phyloP scores from a whole-genome alignment of 1,284 basidiomycete genomes.

The Sanghuangporus baumii region DNA sequence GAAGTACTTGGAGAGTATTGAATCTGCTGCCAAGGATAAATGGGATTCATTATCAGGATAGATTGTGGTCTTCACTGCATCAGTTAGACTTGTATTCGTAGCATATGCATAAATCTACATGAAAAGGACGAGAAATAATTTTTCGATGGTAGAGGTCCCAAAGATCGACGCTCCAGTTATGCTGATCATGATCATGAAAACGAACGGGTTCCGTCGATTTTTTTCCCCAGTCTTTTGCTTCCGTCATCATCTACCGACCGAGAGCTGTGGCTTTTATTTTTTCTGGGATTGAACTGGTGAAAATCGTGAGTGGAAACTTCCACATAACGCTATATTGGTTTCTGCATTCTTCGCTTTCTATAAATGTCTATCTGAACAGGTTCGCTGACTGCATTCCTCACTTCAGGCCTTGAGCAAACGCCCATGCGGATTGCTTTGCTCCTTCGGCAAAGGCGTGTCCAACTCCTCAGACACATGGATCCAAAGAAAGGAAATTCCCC shows the following conservation, averaged over 20 bases:
- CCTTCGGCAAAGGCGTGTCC: constrained; percentile 43
- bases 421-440: constrained; percentile 46
- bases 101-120: not conserved
- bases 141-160: not conserved
- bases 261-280: too few relatives aligned
- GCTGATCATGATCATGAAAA: too few relatives aligned
- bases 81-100: not conserved
- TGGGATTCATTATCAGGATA: constrained; percentile 10
- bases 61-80: not conserved
- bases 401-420: not conserved
- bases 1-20: constrained; percentile 74
- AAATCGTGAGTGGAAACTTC: too few relatives aligned
- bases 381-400: not conserved
- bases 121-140: not conserved
- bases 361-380: not conserved
- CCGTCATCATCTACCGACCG: too few relatives aligned
- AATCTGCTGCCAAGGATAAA: constrained; percentile 53
- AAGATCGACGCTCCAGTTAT: not conserved
- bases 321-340: too few relatives aligned
- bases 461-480: constrained; percentile 50
- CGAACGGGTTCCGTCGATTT: too few relatives aligned
- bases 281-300: too few relatives aligned
- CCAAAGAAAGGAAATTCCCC: constrained; percentile 27
- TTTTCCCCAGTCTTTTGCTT: too few relatives aligned
- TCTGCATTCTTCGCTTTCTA: too few relatives aligned